phyloP scores from a whole-genome alignment of 495 filamentous ascomycete species.

The Aspergillus steynii region DNA sequence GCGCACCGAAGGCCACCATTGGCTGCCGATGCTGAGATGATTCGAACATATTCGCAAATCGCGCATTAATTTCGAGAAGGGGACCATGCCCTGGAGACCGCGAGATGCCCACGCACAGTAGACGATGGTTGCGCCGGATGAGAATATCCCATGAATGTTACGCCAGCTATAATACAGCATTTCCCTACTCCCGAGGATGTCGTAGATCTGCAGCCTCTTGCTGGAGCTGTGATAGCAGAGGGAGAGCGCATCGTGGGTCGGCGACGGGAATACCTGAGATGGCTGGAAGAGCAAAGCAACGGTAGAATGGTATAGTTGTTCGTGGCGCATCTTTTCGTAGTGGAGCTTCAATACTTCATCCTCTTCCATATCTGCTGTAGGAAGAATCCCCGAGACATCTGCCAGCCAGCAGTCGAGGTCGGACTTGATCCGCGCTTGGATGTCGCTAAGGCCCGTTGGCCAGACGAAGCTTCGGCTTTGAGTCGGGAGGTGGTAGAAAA shows the following conservation, averaged over 20 bases:
- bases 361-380: constrained; percentile 3
- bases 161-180: constrained; percentile 26
- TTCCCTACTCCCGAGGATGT: constrained; percentile 16
- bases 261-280: constrained; percentile 22
- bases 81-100: constrained; percentile 16
- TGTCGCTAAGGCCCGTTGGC: constrained; percentile 16
- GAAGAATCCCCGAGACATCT: constrained; percentile 2
- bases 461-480: constrained; percentile 15
- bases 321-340: constrained; percentile 17
- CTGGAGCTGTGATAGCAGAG: constrained; percentile 24
- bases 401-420: constrained; percentile 22
- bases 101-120: constrained; percentile 27
- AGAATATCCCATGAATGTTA: constrained; percentile 28
- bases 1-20: constrained; percentile 31
- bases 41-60: constrained; percentile 30
- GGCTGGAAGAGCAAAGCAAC: constrained; percentile 25
- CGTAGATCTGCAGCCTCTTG: constrained; percentile 22
- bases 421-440: constrained; percentile 19
- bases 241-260: constrained; percentile 17
- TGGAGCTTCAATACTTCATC: constrained; percentile 10
- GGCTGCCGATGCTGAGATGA: constrained; percentile 28
- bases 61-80: constrained; percentile 23
- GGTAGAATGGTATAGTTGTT: constrained; percentile 21
- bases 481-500: constrained; percentile 26
- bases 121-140: constrained; percentile 26